Evolutionary conservation across 2,329 filamentous ascomycete genomes (phyloP).

Genomic region (Microcera coccophila): DNA sequence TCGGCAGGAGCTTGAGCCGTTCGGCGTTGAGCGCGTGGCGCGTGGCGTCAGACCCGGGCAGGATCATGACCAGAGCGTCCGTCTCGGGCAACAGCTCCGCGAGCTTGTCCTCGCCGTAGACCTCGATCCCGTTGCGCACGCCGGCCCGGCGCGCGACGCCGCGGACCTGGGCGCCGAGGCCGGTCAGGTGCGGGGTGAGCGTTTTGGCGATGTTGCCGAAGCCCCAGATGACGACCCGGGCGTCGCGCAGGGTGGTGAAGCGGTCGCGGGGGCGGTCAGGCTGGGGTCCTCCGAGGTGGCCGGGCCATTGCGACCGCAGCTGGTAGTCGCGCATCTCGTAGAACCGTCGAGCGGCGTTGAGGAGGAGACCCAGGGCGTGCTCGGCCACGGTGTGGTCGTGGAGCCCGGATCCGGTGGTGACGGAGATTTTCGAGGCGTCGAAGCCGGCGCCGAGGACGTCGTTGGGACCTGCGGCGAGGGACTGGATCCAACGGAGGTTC

Average conservation of each 20-base stretch:
- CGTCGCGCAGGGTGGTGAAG: conserved; percentile 58
- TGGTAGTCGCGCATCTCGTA: conserved; percentile 62
- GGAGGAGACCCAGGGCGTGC: conserved; percentile 57
- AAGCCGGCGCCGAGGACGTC: conserved; percentile 62
- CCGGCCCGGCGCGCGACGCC: conserved; percentile 56
- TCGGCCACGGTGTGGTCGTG: conserved; percentile 64
- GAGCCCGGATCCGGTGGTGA: conserved; percentile 60
- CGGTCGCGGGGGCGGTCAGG: conserved; percentile 52
- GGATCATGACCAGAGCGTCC: conserved; percentile 65
- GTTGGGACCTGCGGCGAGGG: conserved; percentile 62
- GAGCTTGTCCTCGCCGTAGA: conserved; percentile 53
- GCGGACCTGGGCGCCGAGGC: conserved; percentile 54
- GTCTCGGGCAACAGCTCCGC: conserved; percentile 51
- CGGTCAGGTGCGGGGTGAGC: conserved; percentile 51
- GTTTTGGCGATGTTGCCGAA: conserved; percentile 64
- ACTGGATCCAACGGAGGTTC: conserved; percentile 62
- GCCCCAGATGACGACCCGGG: conserved; percentile 59
- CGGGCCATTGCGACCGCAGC: conserved; percentile 53
- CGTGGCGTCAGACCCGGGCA: conserved; percentile 56
- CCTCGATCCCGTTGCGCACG: conserved; percentile 55
- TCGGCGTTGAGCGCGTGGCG: conserved; percentile 52
- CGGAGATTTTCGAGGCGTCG: conserved; percentile 43
- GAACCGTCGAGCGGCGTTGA: conserved; percentile 54
- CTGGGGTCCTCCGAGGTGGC: conserved; percentile 58
- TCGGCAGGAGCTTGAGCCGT: conserved; percentile 50